Base-by-base conservation (phyloP, 495 filamentous ascomycete genomes). In the Lasiosphaeria miniovina region DNA sequence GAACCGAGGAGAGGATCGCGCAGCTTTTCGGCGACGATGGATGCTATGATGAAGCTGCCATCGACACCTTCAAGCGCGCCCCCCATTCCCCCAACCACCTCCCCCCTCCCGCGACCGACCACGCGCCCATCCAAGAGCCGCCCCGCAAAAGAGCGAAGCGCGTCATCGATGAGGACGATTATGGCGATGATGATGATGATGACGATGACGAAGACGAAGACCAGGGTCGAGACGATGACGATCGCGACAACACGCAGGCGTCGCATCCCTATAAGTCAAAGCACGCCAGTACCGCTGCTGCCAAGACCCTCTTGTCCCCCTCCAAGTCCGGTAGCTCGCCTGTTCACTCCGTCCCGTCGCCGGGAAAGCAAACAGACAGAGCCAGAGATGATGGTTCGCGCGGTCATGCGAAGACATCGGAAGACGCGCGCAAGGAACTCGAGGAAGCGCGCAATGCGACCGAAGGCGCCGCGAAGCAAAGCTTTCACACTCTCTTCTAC, bases 401-500 rank as follows among this genome's bases (percentile, higher is more conserved):
- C 54, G 46, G 68, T 17, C 82, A 88, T 73, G 72, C 82, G 73
- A 84, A 86, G 71, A 81, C 84, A 17, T 82, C 88, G 2, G 92
- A 96, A 70, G 91, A 96, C 72, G 81, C 92, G 71, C 90, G 93
- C 60, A 96, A 96, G 76, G 88, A 93, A 71, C 76, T 98, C 50
- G 92, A 98, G 72, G 90, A 96, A 68, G 91, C 93, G 68, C 95
- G 93, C 72, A 96, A 89, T 69, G 92, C 89, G 31, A 91, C 90
- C 15, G 93, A 96, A 70, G 91, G 96, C 65, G 88, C 90, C 50
- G 94, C 89, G 31, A 91, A 88, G 77, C 81, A 85, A 59, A 94
- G 89, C 75, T 96, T 96, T 71, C 84, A 95, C 70, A 95, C 90
- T 3, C 71, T 94, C 46, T 95, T 97, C 72, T 94, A 96, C 71